These are phyloP conservation scores for Lunularia cruciata DNA, from an alignment of 225 moss, liverwort and hornwort species.

Conservation along the genomic window DNA sequence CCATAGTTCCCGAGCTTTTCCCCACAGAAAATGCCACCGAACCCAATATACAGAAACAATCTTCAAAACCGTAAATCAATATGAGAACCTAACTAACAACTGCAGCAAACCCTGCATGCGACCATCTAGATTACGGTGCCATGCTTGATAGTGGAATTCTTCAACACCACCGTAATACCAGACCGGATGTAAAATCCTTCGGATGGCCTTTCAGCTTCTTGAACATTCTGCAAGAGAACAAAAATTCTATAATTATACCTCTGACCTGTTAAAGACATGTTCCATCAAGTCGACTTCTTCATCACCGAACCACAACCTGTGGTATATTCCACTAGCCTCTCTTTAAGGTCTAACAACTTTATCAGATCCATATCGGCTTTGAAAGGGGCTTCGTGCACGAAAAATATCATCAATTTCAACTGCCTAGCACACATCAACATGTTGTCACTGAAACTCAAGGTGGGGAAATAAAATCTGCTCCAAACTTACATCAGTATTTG, in stretches of 20 bases:
- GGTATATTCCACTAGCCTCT: too few relatives aligned
- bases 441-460: too few relatives aligned
- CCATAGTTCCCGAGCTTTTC: not conserved
- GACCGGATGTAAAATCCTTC: constrained; percentile 50
- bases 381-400: too few relatives aligned
- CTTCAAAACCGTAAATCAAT: constrained; percentile 3
- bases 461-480: too few relatives aligned
- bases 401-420: too few relatives aligned
- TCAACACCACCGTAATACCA: constrained; percentile 40
- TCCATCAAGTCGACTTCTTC: too few relatives aligned
- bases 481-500: constrained; percentile 38
- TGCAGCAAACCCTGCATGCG: not conserved
- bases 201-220: constrained; percentile 37
- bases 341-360: too few relatives aligned
- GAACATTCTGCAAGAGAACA: constrained; percentile 32
- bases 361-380: too few relatives aligned
- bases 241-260: too few relatives aligned
- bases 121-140: constrained; percentile 34
- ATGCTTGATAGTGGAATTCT: constrained; percentile 43
- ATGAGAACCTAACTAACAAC: not conserved
- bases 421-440: too few relatives aligned
- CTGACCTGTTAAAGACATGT: too few relatives aligned
- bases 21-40: not conserved
- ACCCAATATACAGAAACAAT: constrained; percentile 6
- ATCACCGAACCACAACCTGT: too few relatives aligned